phyloP scores from a whole-genome alignment of 805 yeast species.

The Candida boleticola region DNA sequence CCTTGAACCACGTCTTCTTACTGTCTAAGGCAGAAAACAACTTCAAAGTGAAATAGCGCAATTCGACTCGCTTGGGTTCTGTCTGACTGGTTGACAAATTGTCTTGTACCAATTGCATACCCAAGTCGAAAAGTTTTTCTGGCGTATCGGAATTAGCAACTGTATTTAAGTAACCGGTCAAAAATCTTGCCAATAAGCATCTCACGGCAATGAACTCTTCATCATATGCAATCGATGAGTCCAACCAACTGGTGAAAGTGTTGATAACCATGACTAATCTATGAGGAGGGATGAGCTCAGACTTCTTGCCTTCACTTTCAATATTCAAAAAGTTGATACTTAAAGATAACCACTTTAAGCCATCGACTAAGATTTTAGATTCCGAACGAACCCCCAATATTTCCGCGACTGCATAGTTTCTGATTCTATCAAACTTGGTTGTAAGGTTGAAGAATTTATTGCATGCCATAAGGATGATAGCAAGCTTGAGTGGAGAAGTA shows the following conservation, averaged over 20 bases:
- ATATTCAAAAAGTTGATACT: constrained; percentile 42
- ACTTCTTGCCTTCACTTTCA: constrained; percentile 17
- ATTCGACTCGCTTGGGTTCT: constrained; percentile 37
- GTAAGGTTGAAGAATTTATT: constrained; percentile 34
- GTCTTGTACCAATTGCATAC: constrained; percentile 39
- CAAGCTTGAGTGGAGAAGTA: constrained; percentile 26
- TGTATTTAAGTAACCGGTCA: constrained; percentile 20
- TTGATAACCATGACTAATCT: constrained; percentile 61
- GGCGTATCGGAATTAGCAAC: constrained; percentile 13
- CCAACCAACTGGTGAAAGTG: constrained; percentile 56
- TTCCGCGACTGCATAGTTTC: constrained; percentile 66
- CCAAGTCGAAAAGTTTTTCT: constrained; percentile 36
- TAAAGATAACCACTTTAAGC: constrained; percentile 47
- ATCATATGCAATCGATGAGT: constrained; percentile 61
- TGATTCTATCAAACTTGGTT: constrained; percentile 45
- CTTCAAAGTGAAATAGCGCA: constrained; percentile 48
- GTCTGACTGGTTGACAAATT: constrained; percentile 42
- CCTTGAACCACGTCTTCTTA: constrained; percentile 15
- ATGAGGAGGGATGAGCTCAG: constrained; percentile 56
- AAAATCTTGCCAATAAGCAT: constrained; percentile 48
- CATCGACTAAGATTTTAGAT: constrained; percentile 39
- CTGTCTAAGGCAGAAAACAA: constrained; percentile 30
- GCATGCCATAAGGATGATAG: constrained; percentile 30
- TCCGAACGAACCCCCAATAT: constrained; percentile 50
- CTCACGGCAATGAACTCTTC: constrained; percentile 50